Conservation (phyloP, 2,329 filamentous ascomycete genomes). For the Colletotrichum endophyticum region DNA sequence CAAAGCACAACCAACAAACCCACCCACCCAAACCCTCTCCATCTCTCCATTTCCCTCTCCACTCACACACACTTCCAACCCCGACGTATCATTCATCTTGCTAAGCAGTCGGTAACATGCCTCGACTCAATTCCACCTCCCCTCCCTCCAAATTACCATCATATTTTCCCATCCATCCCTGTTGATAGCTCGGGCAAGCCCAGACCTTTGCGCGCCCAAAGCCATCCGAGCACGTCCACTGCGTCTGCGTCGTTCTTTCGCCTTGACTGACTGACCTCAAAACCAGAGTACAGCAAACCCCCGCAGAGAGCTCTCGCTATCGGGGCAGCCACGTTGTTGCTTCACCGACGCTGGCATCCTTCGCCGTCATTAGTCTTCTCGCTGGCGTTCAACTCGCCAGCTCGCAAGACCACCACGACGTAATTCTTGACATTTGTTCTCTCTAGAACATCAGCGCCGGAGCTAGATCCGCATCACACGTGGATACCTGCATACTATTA, state of each 20-base stretch:
- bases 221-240: background rate
- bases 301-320: background rate
- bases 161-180: background rate
- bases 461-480: background rate
- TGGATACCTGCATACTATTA: background rate
- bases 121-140: background rate
- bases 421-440: background rate
- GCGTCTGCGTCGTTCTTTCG: background rate
- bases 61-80: background rate
- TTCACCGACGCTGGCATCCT: background rate
- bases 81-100: background rate
- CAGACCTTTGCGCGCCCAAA: background rate
- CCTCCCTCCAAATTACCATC: background rate
- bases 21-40: background rate
- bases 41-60: background rate
- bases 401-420: background rate
- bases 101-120: background rate
- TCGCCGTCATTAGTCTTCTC: background rate
- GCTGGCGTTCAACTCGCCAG: background rate
- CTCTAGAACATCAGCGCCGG: background rate
- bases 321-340: background rate
- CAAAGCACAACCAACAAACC: conserved; percentile 8
- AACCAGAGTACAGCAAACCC: background rate
- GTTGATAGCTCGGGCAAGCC: background rate
- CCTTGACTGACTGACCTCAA: background rate